Evolutionary conservation across 1,284 basidiomycete species (phyloP).

Genomic region (Polyporus tsugae): DNA sequence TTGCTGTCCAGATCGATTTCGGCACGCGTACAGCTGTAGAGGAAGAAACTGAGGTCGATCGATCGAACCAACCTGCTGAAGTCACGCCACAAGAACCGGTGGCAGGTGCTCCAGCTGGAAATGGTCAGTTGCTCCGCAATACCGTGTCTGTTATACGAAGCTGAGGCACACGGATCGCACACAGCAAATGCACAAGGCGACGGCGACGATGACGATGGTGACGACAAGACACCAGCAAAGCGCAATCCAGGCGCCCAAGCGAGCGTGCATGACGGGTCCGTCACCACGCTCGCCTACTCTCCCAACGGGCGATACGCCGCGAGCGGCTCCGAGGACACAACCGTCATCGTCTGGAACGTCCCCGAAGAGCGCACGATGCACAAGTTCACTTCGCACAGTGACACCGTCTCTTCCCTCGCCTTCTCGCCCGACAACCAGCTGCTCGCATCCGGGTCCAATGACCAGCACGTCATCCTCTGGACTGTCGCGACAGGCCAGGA

Average conservation of each 20-base stretch:
- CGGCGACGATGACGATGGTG: not conserved
- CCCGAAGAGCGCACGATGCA: not conserved
- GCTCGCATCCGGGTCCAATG: constrained; percentile 35
- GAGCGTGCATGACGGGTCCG: constrained; percentile 25
- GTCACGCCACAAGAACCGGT: not conserved
- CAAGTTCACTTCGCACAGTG: not conserved
- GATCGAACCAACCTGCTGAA: not conserved
- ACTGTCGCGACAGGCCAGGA: constrained; percentile 13
- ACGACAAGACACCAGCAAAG: not conserved
- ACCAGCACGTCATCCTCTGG: constrained; percentile 33
- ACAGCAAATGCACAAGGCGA: not conserved
- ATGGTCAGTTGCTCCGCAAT: not conserved
- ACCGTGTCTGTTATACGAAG: not conserved
- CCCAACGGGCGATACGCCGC: constrained; percentile 34
- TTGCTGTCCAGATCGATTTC: not conserved
- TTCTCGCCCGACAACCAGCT: constrained; percentile 13
- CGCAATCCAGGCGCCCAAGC: constrained; percentile 2
- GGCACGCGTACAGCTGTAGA: not conserved
- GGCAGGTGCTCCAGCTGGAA: no score
- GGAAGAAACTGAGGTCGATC: not conserved
- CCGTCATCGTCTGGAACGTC: constrained; percentile 33
- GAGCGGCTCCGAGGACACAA: constrained; percentile 33
- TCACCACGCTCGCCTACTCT: constrained; percentile 35
- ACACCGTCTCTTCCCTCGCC: constrained; percentile 8
- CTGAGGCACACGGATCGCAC: not conserved